Evolutionary conservation across 306 rosid species (phyloP).

Genomic region (Sophora flavescens): DNA sequence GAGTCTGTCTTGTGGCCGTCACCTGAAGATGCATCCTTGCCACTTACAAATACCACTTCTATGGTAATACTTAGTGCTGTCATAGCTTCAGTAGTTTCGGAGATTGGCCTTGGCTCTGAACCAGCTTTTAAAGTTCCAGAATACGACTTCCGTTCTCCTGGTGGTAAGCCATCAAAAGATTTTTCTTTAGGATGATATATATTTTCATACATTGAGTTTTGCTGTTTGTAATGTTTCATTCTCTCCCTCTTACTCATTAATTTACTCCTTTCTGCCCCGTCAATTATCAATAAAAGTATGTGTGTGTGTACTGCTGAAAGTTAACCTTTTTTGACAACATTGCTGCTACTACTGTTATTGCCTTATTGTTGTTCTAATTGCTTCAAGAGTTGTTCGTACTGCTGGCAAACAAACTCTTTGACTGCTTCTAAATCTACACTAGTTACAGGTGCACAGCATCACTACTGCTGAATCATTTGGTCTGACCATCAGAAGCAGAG

Average conservation of each 20-base stretch:
- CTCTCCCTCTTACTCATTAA: neutral
- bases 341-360: conserved; percentile 13
- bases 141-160: conserved; percentile 86
- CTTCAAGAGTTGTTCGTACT: conserved; percentile 20
- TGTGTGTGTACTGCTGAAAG: neutral
- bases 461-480: conserved; percentile 30
- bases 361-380: conserved; percentile 11
- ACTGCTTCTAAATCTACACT: conserved; percentile 31
- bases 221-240: neutral
- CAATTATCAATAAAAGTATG: conserved; percentile 20
- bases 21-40: conserved; percentile 63
- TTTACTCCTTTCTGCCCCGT: conserved; percentile 21
- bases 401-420: conserved; percentile 25
- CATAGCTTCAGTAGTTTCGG: conserved; percentile 83
- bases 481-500: conserved; percentile 18
- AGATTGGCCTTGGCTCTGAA: conserved; percentile 87
- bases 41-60: conserved; percentile 86
- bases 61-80: conserved; percentile 95
- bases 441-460: conserved; percentile 18
- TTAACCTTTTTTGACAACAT: conserved; percentile 1
- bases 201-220: neutral
- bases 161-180: conserved; percentile 60
- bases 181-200: neutral
- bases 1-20: conserved; percentile 96
- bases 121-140: conserved; percentile 90